Conservation (phyloP, 768 basidiomycete species). For the Rhodosporidiobolus sp. region DNA sequence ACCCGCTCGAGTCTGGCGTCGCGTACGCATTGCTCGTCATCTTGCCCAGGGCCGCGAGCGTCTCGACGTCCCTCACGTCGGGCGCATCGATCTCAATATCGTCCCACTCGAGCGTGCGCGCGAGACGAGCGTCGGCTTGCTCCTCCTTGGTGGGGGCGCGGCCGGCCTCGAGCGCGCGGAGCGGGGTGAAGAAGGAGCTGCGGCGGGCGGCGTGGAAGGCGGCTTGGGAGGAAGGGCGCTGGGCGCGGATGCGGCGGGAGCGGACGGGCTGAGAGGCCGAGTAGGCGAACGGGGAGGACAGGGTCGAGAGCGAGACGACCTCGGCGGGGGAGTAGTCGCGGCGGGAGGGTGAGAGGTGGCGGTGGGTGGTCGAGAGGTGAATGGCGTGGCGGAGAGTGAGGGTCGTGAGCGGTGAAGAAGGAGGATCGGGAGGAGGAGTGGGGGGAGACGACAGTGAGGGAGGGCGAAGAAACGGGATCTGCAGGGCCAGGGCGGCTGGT, state of each 20-base stretch:
- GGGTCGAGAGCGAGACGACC: conserved; percentile 11
- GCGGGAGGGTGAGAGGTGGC: conserved; percentile 5
- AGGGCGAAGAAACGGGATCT: conserved; percentile 18
- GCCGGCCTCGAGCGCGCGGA: background rate
- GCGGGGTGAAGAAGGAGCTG: background rate
- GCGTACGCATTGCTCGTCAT: conserved; percentile 85
- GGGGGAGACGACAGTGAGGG: conserved; percentile 3
- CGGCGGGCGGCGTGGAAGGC: conserved; percentile 33
- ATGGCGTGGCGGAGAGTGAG: conserved; percentile 28
- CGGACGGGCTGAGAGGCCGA: background rate
- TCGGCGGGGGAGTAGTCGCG: conserved; percentile 18
- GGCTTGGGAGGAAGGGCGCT: conserved; percentile 12
- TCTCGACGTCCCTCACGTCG: conserved; percentile 67
- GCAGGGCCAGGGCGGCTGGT: background rate
- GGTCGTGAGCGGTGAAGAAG: background rate
- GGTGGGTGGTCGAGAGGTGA: conserved; percentile 7
- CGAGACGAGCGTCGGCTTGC: conserved; percentile 3
- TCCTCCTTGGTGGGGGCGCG: background rate
- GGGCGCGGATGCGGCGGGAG: conserved; percentile 3
- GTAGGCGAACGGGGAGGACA: background rate
- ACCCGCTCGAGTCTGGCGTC: conserved; percentile 57
- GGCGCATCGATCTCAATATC: conserved; percentile 57
- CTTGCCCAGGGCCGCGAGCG: conserved; percentile 73
- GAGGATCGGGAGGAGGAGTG: background rate
- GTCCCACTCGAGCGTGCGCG: conserved; percentile 57